Percentiles rank a stretch among this genome's conserved stretches.
Conservation (phyloP, 1,284 basidiomycete species). For the Sporisorium reilianum region DNA sequence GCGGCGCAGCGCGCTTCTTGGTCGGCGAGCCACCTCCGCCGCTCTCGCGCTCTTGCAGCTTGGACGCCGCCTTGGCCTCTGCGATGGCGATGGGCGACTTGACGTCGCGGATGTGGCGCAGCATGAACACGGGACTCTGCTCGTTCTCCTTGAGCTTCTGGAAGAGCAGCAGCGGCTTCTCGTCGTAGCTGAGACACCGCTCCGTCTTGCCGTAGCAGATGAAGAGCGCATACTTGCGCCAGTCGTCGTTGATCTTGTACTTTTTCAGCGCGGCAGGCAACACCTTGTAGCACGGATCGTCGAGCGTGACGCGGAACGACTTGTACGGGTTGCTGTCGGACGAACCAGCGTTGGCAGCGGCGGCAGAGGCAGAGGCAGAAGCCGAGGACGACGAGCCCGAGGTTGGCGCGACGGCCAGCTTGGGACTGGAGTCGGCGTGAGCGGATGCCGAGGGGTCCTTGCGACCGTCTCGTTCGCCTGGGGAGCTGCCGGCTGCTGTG, state of each 20-base stretch:
- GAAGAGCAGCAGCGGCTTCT: slow-evolving; percentile 95
- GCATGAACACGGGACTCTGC: slow-evolving; percentile 98
- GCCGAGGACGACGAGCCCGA: slow-evolving; percentile 11
- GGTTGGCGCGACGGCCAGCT: slow-evolving; percentile 7
- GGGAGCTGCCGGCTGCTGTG: slow-evolving; percentile 2
- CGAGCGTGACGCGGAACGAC: slow-evolving; percentile 75
- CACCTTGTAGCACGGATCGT: slow-evolving; percentile 98
- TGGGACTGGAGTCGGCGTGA: slow-evolving; percentile 13
- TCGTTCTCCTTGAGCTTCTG: slow-evolving; percentile 96
- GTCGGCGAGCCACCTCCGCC: slow-evolving; percentile 5
- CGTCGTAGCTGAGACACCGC: slow-evolving; percentile 95
- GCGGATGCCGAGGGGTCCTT: slow-evolving; percentile 16
- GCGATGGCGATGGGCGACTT: slow-evolving; percentile 80
- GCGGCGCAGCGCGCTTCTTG: slow-evolving; percentile 31
- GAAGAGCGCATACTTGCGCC: slow-evolving; percentile 99
- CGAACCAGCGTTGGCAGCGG: slow-evolving; percentile 17
- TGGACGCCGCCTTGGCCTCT: slow-evolving; percentile 59
- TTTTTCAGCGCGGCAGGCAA: slow-evolving; percentile 97
- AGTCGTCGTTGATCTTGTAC: slow-evolving; percentile 98
- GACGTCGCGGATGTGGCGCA: slow-evolving; percentile 96
- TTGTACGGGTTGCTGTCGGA: slow-evolving; percentile 69
- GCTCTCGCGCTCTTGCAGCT: slow-evolving; percentile 37
- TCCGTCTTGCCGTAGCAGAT: slow-evolving; percentile 94
- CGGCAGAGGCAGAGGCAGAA: slow-evolving; percentile 4
- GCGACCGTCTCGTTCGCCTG: slow-evolving; percentile 26